These are phyloP conservation scores for Colletotrichum higginsianum DNA, from an alignment of 2,329 filamentous ascomycete species.

Conservation along the genomic window DNA sequence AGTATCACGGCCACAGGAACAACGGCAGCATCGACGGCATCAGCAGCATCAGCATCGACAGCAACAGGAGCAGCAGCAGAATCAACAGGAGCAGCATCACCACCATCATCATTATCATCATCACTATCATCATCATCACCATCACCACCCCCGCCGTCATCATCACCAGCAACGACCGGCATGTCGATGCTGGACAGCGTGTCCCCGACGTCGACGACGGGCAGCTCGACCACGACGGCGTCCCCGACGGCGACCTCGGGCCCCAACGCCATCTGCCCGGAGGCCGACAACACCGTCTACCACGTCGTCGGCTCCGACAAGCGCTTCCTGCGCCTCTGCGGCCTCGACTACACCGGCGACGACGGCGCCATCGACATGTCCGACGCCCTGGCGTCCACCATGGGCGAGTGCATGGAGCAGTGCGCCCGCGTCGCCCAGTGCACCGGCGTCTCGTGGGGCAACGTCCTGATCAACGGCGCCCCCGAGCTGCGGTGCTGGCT, in stretches of 20 bases:
- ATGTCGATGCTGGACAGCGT: slow-evolving; percentile 35
- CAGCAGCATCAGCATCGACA: too few species aligned
- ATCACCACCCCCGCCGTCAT: too few species aligned
- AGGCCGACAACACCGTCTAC: slow-evolving; percentile 61
- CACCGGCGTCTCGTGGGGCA: slow-evolving; percentile 62
- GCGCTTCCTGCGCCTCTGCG: slow-evolving; percentile 61
- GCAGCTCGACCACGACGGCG: slow-evolving; percentile 41
- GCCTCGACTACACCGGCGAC: slow-evolving; percentile 60
- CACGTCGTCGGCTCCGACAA: slow-evolving; percentile 57
- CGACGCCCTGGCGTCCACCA: slow-evolving; percentile 54
- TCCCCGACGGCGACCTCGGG: slow-evolving; percentile 46
- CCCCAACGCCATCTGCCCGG: slow-evolving; percentile 55
- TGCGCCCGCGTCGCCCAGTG: slow-evolving; percentile 59
- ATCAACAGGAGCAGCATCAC: too few species aligned
- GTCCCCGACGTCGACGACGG: slow-evolving; percentile 1
- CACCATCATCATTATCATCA: too few species aligned
- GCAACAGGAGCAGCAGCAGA: too few species aligned
- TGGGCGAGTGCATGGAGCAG: slow-evolving; percentile 61
- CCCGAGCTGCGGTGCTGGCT: slow-evolving; percentile 60
- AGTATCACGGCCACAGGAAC: neutral
- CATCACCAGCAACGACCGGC: slow-evolving; percentile 19
- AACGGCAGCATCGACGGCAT: too few species aligned
- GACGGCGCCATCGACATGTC: slow-evolving; percentile 53
- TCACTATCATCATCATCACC: too few species aligned
- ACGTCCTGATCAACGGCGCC: slow-evolving; percentile 55